Evolutionary conservation across 2,329 filamentous ascomycete species (phyloP).

Genomic region (Cercospora citrullina): DNA sequence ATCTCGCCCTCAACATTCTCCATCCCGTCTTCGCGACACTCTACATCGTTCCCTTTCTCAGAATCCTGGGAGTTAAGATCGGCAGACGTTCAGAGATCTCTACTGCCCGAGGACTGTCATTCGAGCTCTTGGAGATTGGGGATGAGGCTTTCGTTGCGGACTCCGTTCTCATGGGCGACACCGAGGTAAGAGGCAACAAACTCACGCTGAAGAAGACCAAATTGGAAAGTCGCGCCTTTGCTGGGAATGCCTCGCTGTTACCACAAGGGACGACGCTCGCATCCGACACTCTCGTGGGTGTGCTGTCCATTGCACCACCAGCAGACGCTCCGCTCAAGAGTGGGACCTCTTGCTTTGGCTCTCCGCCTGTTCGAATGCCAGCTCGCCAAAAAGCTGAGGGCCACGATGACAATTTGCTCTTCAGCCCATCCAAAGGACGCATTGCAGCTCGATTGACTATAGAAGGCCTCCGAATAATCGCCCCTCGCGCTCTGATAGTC

Average conservation of each 20-base stretch:
- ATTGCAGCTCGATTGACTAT: slow-evolving; percentile 29
- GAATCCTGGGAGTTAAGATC: slow-evolving; percentile 29
- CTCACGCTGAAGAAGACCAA: slow-evolving; percentile 31
- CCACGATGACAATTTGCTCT: slow-evolving; percentile 28
- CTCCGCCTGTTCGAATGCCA: slow-evolving; percentile 31
- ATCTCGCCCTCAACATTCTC: slow-evolving; percentile 29
- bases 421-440: slow-evolving; percentile 25
- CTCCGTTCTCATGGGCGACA: slow-evolving; percentile 27
- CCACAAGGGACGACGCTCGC: slow-evolving; percentile 30
- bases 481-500: slow-evolving; percentile 32
- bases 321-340: slow-evolving; percentile 19
- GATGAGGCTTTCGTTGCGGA: slow-evolving; percentile 31
- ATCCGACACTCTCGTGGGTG: slow-evolving; percentile 28
- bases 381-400: slow-evolving; percentile 30
- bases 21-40: slow-evolving; percentile 31
- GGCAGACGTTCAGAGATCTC: slow-evolving; percentile 31
- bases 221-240: slow-evolving; percentile 27
- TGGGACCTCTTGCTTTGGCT: slow-evolving; percentile 30
- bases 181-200: slow-evolving; percentile 25
- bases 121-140: slow-evolving; percentile 30
- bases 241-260: slow-evolving; percentile 28
- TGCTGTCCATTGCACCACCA: slow-evolving; percentile 30
- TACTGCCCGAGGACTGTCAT: slow-evolving; percentile 27
- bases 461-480: slow-evolving; percentile 31
- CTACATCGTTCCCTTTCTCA: slow-evolving; percentile 32